phyloP scores from a whole-genome alignment of 1,139 yeast genomes.

The Pichia inconspicua region DNA sequence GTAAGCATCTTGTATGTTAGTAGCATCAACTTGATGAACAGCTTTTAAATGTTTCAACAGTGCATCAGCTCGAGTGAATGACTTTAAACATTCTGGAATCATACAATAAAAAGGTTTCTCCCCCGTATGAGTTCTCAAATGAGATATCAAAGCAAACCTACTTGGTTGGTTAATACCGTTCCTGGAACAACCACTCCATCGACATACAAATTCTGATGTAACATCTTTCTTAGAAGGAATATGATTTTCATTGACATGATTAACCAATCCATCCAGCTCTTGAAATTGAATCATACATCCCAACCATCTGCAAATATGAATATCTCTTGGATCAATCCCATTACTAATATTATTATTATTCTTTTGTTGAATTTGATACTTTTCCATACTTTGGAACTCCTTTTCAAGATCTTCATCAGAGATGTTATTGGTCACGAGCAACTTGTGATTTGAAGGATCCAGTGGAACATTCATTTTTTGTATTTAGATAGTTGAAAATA shows the following conservation, averaged over 20 bases:
- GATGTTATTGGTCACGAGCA: slow-evolving; percentile 3
- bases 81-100: slow-evolving; percentile 60
- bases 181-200: slow-evolving; percentile 55
- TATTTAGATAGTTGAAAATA: too few species aligned
- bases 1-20: slow-evolving; percentile 15
- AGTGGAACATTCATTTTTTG: slow-evolving; percentile 4
- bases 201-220: slow-evolving; percentile 41
- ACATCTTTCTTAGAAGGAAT: slow-evolving; percentile 20
- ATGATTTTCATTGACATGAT: slow-evolving; percentile 33
- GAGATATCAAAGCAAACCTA: slow-evolving; percentile 53
- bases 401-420: slow-evolving; percentile 11
- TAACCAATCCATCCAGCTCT: slow-evolving; percentile 30
- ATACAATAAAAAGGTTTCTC: slow-evolving; percentile 63
- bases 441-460: slow-evolving; percentile 1
- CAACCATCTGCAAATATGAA: slow-evolving; percentile 31
- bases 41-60: slow-evolving; percentile 57
- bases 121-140: slow-evolving; percentile 59
- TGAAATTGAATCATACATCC: slow-evolving; percentile 27
- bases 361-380: background rate
- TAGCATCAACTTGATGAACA: slow-evolving; percentile 46
- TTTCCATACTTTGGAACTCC: slow-evolving; percentile 12
- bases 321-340: slow-evolving; percentile 1
- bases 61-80: slow-evolving; percentile 54
- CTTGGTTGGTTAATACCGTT: slow-evolving; percentile 51
- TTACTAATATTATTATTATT: background rate